A percentile compares a stretch with the other conserved stretches of the same genome.
Evolutionary conservation across 192 early-diverging fungal species (phyloP).

Genomic region (Thamnidium elegans): DNA sequence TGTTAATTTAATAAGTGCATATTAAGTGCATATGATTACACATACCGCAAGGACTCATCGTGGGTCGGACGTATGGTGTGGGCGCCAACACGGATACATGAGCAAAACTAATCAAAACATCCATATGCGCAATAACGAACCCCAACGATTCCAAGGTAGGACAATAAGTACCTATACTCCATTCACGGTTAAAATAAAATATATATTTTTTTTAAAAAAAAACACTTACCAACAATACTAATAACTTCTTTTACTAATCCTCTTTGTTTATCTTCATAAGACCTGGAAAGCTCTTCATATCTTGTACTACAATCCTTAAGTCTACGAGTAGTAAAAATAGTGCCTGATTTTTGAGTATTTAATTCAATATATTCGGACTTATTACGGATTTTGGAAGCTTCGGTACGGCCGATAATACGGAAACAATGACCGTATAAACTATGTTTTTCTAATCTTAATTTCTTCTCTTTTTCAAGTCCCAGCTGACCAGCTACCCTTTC

Average conservation of each 20-base stretch:
- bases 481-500: constrained; percentile 50
- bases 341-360: constrained; percentile 84
- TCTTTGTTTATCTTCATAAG: constrained; percentile 71
- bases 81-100: constrained; percentile 83
- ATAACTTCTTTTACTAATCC: constrained; percentile 87
- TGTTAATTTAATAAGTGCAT: no score
- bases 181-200: background rate
- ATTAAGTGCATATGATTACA: no score
- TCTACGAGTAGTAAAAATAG: constrained; percentile 77
- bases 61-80: constrained; percentile 79
- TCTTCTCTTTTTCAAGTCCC: constrained; percentile 77
- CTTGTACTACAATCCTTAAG: constrained; percentile 62
- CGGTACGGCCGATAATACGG: constrained; percentile 64
- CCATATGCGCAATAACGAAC: constrained; percentile 73
- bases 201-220: background rate
- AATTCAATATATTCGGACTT: constrained; percentile 79
- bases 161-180: constrained; percentile 65
- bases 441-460: constrained; percentile 88
- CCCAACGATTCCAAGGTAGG: constrained; percentile 79
- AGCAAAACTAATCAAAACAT: constrained; percentile 88
- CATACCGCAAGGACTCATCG: constrained; percentile 50
- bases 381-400: constrained; percentile 67
- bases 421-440: constrained; percentile 82
- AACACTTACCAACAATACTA: constrained; percentile 60
- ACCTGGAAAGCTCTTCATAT: constrained; percentile 53